phyloP scores from a whole-genome alignment of 805 yeast species.

The Wickerhamiella parazyma region DNA sequence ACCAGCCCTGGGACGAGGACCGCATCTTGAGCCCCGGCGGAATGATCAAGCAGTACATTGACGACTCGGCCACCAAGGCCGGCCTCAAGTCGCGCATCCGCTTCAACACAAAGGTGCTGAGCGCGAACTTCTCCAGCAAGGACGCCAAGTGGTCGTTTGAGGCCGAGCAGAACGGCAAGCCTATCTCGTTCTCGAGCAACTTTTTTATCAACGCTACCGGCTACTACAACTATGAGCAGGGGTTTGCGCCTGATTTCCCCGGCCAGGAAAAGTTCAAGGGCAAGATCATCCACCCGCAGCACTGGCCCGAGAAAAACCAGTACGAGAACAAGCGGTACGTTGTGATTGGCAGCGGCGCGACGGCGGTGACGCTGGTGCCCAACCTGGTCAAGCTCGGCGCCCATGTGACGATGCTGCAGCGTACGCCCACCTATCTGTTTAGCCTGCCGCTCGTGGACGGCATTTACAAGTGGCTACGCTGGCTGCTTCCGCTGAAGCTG shows the following conservation, averaged over 20 bases:
- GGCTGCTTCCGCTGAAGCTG: slow-evolving; percentile 1
- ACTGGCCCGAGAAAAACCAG: slow-evolving; percentile 4
- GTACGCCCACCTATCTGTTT: slow-evolving; percentile 8
- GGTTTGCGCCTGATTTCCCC: slow-evolving; percentile 1
- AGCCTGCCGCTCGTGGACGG: slow-evolving; percentile 2
- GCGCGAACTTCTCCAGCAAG: background rate
- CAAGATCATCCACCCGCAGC: slow-evolving; percentile 6
- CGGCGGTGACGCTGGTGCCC: slow-evolving; percentile 7
- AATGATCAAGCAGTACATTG: slow-evolving; percentile 2
- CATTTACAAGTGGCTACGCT: background rate
- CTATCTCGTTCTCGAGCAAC: background rate
- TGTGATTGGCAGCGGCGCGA: slow-evolving; percentile 8
- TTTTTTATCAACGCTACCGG: slow-evolving; percentile 4
- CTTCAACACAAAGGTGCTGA: background rate
- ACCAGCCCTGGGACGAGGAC: slow-evolving; percentile 8
- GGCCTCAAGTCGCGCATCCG: slow-evolving; percentile 1
- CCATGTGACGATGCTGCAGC: slow-evolving; percentile 8
- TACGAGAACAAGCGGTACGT: slow-evolving; percentile 7
- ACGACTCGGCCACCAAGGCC: slow-evolving; percentile 1
- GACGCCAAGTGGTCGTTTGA: slow-evolving; percentile 1
- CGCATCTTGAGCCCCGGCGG: slow-evolving; percentile 7
- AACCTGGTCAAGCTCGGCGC: slow-evolving; percentile 8
- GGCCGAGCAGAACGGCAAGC: background rate
- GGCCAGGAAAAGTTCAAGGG: slow-evolving; percentile 10
- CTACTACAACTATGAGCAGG: slow-evolving; percentile 6